Base-by-base conservation (phyloP, 2,329 filamentous ascomycete genomes). In the Atkinsonella hypoxylon region DNA sequence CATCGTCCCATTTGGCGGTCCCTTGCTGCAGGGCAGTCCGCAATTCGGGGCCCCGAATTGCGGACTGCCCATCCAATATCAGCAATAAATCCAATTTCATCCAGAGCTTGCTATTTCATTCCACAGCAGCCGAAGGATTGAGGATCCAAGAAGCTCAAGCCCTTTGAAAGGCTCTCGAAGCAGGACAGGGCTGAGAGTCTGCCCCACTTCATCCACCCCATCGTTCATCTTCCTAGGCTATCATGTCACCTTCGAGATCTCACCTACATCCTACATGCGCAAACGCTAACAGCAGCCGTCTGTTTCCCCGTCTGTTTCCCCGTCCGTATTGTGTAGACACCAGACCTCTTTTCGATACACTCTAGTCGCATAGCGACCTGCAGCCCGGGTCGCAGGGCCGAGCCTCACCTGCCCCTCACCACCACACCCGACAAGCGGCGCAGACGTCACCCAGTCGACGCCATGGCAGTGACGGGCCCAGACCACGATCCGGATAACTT, bases 401-500 rank as follows among this genome's bases (percentile, higher is more conserved):
- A 12, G 15, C 11, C 39, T 41, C 15, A 41, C 18, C 13, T 41
- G 39, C 39, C 39, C 6, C 39, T 41, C 39, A 41, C 39, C 17
- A 11, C 39, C 15, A 26, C 34, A 12, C 10, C 34, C 11, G 15
- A 12, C 7, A 8, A n/a, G n/a, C 12, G 12, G 11, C 39, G 11
- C 15, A 41, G 2, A 41, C 39, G 39, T 34, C 13, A 13, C 13
- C 45, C 15, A 34, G 26, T 10, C 17, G 34, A 36, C 34, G 26
- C 40, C 42, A 62, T 64, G 63, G 58, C 72, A 54, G 71, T 72
- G 59, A 71, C 74, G 57, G 74, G 77, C 60, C 69, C 76, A 61
- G 83, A 87, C 67, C 48, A 52, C 36, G 60, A 78, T 60, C 71
- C 75, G 61, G 84, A 87, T 68, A 84, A 86, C 69, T 93, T 93